Evolutionary conservation across 148 eudicot genomes (phyloP).

Genomic region (Hydrangea macrophylla): DNA sequence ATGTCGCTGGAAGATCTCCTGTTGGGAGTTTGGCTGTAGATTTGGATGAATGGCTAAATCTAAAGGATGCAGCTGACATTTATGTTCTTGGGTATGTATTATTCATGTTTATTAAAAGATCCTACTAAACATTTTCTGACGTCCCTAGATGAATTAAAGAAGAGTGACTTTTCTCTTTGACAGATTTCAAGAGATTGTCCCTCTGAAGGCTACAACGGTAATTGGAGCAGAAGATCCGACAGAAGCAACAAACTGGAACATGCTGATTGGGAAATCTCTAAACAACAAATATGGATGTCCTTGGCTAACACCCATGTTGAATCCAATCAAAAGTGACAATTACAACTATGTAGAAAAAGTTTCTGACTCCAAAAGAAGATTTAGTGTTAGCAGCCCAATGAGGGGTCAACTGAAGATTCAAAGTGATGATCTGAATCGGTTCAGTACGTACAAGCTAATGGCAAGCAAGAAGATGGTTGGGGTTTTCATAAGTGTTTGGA

Average conservation of each 20-base stretch:
- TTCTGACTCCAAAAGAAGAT: slow-evolving; percentile 19
- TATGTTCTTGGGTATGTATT: slow-evolving; percentile 59
- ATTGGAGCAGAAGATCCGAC: slow-evolving; percentile 54
- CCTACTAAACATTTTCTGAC: background rate
- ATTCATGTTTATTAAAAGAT: background rate
- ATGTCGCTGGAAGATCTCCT: slow-evolving; percentile 67
- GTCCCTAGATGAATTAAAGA: slow-evolving; percentile 1
- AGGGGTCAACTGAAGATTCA: slow-evolving; percentile 33
- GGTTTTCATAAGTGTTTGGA: slow-evolving; percentile 62
- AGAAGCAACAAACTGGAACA: slow-evolving; percentile 56
- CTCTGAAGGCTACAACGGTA: slow-evolving; percentile 42
- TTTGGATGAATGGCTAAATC: slow-evolving; percentile 63
- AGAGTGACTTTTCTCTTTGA: background rate
- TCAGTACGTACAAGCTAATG: slow-evolving; percentile 45
- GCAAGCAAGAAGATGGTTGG: slow-evolving; percentile 82
- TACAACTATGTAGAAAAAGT: slow-evolving; percentile 24
- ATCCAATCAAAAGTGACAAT: slow-evolving; percentile 40
- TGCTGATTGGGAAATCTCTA: slow-evolving; percentile 66
- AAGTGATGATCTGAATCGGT: slow-evolving; percentile 8
- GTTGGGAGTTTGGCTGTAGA: slow-evolving; percentile 53
- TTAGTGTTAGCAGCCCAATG: slow-evolving; percentile 14
- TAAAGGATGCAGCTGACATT: slow-evolving; percentile 52
- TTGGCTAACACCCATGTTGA: slow-evolving; percentile 59
- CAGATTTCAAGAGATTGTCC: slow-evolving; percentile 70
- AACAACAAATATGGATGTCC: slow-evolving; percentile 71